phyloP scores from a whole-genome alignment of 371 early-diverging fungal genomes.

The Conidiobolus incongruus region DNA sequence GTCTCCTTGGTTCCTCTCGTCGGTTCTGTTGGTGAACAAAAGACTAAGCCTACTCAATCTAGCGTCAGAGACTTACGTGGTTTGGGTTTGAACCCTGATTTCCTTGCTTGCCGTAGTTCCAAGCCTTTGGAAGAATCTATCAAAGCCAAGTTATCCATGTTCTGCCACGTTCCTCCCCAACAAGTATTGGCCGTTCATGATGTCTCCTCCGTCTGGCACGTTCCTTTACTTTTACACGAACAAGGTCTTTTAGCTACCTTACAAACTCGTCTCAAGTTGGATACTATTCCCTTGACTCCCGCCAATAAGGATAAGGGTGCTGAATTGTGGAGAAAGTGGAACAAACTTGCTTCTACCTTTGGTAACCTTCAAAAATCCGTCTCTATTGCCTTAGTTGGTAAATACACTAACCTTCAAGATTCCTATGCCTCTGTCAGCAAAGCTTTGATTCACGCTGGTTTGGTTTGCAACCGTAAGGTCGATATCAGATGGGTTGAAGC shows the following conservation, averaged over 20 bases:
- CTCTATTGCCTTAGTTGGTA: slow-evolving; percentile 89
- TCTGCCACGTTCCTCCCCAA: slow-evolving; percentile 86
- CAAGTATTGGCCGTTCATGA: slow-evolving; percentile 89
- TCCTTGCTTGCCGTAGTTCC: slow-evolving; percentile 88
- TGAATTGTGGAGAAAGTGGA: slow-evolving; percentile 60
- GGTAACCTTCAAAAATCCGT: slow-evolving; percentile 40
- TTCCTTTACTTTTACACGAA: slow-evolving; percentile 73
- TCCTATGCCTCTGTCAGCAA: slow-evolving; percentile 94
- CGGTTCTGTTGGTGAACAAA: slow-evolving; percentile 94
- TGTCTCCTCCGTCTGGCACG: slow-evolving; percentile 88
- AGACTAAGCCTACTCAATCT: slow-evolving; percentile 98
- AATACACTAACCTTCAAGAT: slow-evolving; percentile 87
- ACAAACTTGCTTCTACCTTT: slow-evolving; percentile 37
- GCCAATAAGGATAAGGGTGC: slow-evolving; percentile 28
- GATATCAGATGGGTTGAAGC: slow-evolving; percentile 90
- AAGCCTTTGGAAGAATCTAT: slow-evolving; percentile 60
- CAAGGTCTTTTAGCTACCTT: slow-evolving; percentile 70
- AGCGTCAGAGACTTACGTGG: slow-evolving; percentile 88
- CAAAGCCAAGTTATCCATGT: slow-evolving; percentile 88
- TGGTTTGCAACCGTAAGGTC: slow-evolving; percentile 62
- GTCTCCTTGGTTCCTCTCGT: slow-evolving; percentile 95
- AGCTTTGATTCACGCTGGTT: slow-evolving; percentile 81
- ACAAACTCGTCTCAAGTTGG: slow-evolving; percentile 54
- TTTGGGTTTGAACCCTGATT: slow-evolving; percentile 88
- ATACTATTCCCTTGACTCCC: slow-evolving; percentile 22